Base-by-base conservation (phyloP, 352 stramenopile species). In the Paralagenidium karlingii region DNA sequence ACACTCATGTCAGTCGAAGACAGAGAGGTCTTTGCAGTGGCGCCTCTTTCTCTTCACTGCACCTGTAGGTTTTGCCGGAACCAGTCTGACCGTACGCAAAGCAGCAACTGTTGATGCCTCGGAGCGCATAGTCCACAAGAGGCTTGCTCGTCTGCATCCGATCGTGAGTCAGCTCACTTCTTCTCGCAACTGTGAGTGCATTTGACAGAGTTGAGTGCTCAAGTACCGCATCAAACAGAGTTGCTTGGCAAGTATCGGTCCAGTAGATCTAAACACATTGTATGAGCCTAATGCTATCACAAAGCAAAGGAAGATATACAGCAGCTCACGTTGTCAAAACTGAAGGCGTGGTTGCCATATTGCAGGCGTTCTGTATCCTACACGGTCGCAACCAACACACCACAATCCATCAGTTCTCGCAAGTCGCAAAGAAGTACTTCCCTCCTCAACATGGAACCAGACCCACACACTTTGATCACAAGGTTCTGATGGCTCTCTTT, bases 41-140 rank as follows among this genome's bases (percentile, higher is more conserved):
- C n/a, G n/a, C n/a, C n/a, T n/a, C n/a, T n/a, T n/a, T n/a, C n/a
- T n/a, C n/a, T n/a, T n/a, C n/a, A n/a, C 25, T 60, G n/a, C 47
- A 79, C 81, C 83, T 78, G 52, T 90, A 84, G 0, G 75, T 89
- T 46, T 88, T 89, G 21, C 71, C 75, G 3, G 69, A 87, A 0
- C 79, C 82, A 15, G 82, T 95, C 42, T 94, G 76, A 1, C 83
- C 83, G 43, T 95, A 96, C 7, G 88, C 88, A 52, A 97, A 96
- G 45, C 82, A 96, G 53, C 88, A 97, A 29, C 79, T 88, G 49
- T 96, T 96, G 63, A 94, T 95, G 20, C 86, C 88, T 37, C 81
- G 79, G 49, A 97, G 47, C 5, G 82, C 71, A 34, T 95, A 91
- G 40, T 96, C 81, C 4, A 96, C 79, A 21, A 95, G 62, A 8